Conservation (phyloP, 345 rosid genomes). For the Toxicodendron radicans region DNA sequence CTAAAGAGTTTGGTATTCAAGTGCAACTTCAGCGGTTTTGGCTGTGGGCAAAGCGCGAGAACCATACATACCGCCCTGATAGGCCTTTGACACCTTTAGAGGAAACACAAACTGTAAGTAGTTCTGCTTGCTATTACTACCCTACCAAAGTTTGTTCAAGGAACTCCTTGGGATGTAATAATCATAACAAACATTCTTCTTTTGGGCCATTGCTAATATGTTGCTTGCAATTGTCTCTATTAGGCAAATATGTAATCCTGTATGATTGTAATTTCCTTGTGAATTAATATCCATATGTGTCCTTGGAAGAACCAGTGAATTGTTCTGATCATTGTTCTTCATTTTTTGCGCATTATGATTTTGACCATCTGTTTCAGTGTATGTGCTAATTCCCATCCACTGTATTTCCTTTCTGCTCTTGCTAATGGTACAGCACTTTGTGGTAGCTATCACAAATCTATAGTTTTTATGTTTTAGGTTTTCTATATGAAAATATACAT, state of each 20-base stretch:
- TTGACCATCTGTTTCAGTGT: not conserved
- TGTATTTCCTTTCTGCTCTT: not conserved
- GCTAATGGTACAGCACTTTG: not conserved
- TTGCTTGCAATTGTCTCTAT: not conserved
- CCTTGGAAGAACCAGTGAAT: not conserved
- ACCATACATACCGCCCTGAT: constrained; percentile 90
- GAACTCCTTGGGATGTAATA: not conserved
- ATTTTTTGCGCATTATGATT: not conserved
- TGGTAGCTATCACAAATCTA: not conserved
- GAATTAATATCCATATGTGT: not conserved
- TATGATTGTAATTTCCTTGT: constrained; percentile 1
- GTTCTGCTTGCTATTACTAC: constrained; percentile 13
- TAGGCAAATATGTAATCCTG: not conserved
- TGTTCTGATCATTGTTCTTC: too few relatives aligned
- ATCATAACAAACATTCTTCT: not conserved
- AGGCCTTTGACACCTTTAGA: constrained; percentile 74
- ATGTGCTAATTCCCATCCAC: not conserved
- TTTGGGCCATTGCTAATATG: not conserved
- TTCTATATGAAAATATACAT: too few relatives aligned
- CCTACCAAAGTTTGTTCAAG: too few relatives aligned
- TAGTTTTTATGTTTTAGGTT: not conserved
- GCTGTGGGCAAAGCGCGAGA: constrained; percentile 97
- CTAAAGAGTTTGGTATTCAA: constrained; percentile 83
- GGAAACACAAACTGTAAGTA: constrained; percentile 73
- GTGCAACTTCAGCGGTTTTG: constrained; percentile 89